Evolutionary conservation across 805 yeast genomes (phyloP).

Genomic region (Brettanomyces naardenensis): DNA sequence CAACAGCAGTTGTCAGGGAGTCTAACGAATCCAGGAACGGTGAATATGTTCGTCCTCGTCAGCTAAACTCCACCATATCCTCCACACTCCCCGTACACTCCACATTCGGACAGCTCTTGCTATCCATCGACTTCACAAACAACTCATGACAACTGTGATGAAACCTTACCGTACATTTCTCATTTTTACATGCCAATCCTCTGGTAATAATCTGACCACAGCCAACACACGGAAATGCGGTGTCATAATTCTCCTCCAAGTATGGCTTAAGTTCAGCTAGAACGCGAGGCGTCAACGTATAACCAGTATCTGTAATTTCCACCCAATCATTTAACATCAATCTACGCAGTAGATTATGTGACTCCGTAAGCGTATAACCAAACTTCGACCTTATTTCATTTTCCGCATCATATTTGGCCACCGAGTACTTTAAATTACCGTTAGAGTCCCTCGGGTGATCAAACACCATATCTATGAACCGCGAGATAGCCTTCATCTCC

Average conservation of each 20-base stretch:
- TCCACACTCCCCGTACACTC: constrained; percentile 16
- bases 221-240: constrained; percentile 32
- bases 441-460: constrained; percentile 14
- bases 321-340: constrained; percentile 51
- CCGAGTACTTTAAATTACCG: constrained; percentile 17
- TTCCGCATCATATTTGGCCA: constrained; percentile 27
- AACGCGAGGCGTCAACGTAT: constrained; percentile 31
- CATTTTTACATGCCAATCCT: constrained; percentile 36
- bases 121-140: constrained; percentile 27
- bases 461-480: constrained; percentile 32
- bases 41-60: neutral
- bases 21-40: neutral
- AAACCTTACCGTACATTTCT: constrained; percentile 31
- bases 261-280: constrained; percentile 40
- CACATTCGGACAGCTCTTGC: constrained; percentile 25
- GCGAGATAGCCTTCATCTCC: constrained; percentile 40
- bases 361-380: constrained; percentile 17
- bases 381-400: constrained; percentile 11
- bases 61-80: constrained; percentile 10
- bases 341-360: constrained; percentile 30
- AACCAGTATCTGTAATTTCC: constrained; percentile 27
- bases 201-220: constrained; percentile 47
- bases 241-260: constrained; percentile 32
- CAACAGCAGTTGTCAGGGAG: too few species aligned
- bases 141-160: constrained; percentile 41